Evolutionary conservation across 371 early-diverging fungal species (phyloP), one percentile per base, ranked within the genome.

Genomic region (Umbelopsis sp.): DNA sequence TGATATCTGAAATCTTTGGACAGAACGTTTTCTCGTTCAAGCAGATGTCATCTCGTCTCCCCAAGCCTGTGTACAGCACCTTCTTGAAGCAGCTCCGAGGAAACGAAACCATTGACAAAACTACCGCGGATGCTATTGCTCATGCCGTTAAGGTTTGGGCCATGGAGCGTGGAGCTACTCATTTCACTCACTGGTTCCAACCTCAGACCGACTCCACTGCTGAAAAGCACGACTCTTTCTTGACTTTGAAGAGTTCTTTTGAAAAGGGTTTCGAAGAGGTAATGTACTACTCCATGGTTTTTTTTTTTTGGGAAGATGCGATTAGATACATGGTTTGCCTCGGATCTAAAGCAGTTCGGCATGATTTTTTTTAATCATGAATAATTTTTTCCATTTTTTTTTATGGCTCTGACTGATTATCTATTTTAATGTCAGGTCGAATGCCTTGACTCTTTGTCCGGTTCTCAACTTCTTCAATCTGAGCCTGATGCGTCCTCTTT

Each of bases 121-220:
- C 87, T 38, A 97, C 98, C 10, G 96, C 97, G 38, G 98, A 99
- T 87, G 97, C 98, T 52, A 93, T 99, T 72, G 97, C 97, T 32
- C 98, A 99, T 78, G 97, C 98, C 25, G 98, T 92, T 71, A 90
- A 95, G 62, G 92, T 96, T 64, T 99, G 99, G 99, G 95, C 98
- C 70, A 92, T 94, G 93, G 94, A 96, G 74, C 90, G 91, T 63
- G 91, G 91, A 50, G 97, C 97, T 48, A 96, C 96, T 63, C 98
- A 99, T 86, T 99, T 96, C 79, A 97, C 97, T 44, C 99, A 99
- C 83, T 97, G 97, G 97, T 99, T 99, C 92, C 99, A 99, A 86
- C 99, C 98, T 70, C 93, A 96, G 88, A 99, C 97, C 18, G 98
- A 94, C 68, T 87, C 95, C 63, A 99, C 98, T 63, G 99, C 99